phyloP scores from a whole-genome alignment of 306 rosid species.

The Pterocarpus macrocarpus region DNA sequence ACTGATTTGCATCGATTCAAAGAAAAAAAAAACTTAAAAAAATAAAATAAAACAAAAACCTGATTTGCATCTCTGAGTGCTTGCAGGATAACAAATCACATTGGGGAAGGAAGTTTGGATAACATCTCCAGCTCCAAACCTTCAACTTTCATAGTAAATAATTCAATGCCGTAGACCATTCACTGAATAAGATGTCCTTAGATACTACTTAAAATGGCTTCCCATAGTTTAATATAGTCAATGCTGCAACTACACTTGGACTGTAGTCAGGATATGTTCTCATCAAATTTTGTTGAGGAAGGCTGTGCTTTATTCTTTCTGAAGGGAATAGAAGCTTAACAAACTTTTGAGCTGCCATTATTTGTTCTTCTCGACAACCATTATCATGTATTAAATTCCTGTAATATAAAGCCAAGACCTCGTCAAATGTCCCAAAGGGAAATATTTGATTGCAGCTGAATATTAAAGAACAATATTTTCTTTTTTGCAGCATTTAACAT shows the following conservation, averaged over 20 bases:
- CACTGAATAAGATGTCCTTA: background rate
- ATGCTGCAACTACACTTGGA: slow-evolving; percentile 84
- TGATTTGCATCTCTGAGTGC: background rate
- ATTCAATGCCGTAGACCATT: background rate
- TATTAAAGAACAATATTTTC: background rate
- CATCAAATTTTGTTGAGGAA: slow-evolving; percentile 36
- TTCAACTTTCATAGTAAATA: background rate
- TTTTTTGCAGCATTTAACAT: slow-evolving; percentile 1
- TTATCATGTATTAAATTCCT: slow-evolving; percentile 66
- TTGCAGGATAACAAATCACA: background rate
- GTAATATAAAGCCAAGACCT: slow-evolving; percentile 44
- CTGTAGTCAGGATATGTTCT: slow-evolving; percentile 45
- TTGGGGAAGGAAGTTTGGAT: background rate
- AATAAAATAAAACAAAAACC: too few species aligned
- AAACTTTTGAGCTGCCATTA: slow-evolving; percentile 69
- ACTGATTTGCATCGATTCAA: background rate
- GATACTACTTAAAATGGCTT: slow-evolving; percentile 41
- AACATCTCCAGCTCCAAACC: background rate
- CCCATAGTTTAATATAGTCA: slow-evolving; percentile 61
- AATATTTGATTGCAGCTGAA: background rate
- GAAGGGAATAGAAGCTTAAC: slow-evolving; percentile 69
- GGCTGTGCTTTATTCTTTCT: slow-evolving; percentile 40
- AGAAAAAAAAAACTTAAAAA: background rate
- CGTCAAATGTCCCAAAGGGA: slow-evolving; percentile 2
- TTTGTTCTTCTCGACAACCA: slow-evolving; percentile 65